Percentiles rank a stretch among this genome's conserved stretches.
These are phyloP conservation scores for Bryoerythrophyllum caledonicum DNA, from an alignment of 225 moss, liverwort and hornwort species.

Conservation along the genomic window DNA sequence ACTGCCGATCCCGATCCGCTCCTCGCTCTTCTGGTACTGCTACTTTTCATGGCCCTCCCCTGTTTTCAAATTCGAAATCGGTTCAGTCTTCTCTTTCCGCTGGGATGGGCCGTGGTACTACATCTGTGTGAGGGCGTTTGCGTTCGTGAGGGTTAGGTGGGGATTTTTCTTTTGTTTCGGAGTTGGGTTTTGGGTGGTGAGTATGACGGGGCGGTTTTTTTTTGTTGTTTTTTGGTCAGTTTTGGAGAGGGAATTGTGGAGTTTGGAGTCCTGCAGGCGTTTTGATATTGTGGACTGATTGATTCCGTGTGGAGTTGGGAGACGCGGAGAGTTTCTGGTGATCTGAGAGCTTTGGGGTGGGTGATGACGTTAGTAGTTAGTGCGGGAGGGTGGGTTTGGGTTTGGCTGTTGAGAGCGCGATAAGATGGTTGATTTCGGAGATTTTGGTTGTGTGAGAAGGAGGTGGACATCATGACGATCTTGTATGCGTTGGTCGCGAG, in stretches of 20 bases:
- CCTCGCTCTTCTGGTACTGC: too few relatives aligned
- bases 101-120: too few relatives aligned
- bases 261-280: neutral
- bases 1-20: too few relatives aligned
- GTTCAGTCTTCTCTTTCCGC: too few relatives aligned
- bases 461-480: slow-evolving; percentile 55
- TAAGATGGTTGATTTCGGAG: neutral
- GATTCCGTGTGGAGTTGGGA: slow-evolving; percentile 10
- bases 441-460: slow-evolving; percentile 8
- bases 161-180: neutral
- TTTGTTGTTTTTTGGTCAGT: neutral
- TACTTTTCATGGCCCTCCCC: too few relatives aligned
- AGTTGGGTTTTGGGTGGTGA: neutral
- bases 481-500: slow-evolving; percentile 83
- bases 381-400: neutral
- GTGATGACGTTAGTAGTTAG: slow-evolving; percentile 1
- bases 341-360: slow-evolving; percentile 15
- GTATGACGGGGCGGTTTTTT: neutral
- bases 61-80: too few relatives aligned
- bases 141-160: slow-evolving; percentile 20
- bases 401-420: neutral
- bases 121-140: neutral
- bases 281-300: slow-evolving; percentile 1
- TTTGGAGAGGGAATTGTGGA: neutral
- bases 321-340: neutral